Conservation (phyloP, 306 rosid species). For the Lupinus albus region DNA sequence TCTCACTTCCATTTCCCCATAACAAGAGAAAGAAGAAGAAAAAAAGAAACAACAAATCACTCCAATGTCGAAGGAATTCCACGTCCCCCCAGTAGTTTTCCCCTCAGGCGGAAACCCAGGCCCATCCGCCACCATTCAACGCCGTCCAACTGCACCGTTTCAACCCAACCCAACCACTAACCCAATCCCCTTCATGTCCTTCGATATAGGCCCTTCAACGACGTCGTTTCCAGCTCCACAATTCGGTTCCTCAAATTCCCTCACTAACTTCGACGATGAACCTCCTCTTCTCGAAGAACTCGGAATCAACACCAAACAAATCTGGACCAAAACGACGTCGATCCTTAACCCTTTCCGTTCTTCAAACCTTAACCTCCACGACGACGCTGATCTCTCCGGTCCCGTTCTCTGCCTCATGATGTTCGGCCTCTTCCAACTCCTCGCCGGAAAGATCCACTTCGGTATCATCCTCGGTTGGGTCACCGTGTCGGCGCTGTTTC, state of each 20-base stretch:
- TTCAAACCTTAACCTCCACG: conserved; percentile 17
- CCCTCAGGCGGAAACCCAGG: conserved; percentile 37
- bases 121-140: neutral
- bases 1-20: too few species aligned
- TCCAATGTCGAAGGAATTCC: conserved; percentile 42
- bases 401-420: conserved; percentile 35
- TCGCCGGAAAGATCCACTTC: too few species aligned
- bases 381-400: conserved; percentile 35
- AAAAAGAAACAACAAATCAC: too few species aligned
- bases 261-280: conserved; percentile 25
- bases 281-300: conserved; percentile 45
- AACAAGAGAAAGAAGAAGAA: too few species aligned
- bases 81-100: conserved; percentile 40
- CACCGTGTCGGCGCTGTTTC: conserved; percentile 36
- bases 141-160: conserved; percentile 40
- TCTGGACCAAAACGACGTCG: conserved; percentile 43
- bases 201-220: conserved; percentile 33
- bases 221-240: conserved; percentile 24
- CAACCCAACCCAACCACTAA: conserved; percentile 19
- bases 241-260: neutral
- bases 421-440: conserved; percentile 43
- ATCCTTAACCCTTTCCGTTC: conserved; percentile 36
- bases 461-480: conserved; percentile 45
- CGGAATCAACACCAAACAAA: conserved; percentile 40
- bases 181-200: conserved; percentile 44